Conservation (phyloP, 2,329 filamentous ascomycete genomes). For the Epichloe glyceriae region DNA sequence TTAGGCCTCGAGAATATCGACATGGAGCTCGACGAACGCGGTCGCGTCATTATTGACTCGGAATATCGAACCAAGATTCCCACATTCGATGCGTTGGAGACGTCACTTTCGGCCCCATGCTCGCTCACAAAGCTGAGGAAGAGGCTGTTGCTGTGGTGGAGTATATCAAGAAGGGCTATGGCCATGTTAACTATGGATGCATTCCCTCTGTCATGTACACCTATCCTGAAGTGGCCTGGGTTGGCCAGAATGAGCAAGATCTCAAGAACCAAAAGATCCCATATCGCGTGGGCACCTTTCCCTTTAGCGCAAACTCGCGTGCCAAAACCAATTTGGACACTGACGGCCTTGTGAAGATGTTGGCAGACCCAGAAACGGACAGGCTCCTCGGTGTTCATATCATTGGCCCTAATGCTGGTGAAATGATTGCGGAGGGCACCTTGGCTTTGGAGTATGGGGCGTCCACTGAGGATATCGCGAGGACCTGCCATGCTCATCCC, state of each 20-base stretch:
- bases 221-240: conserved; percentile 96
- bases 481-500: conserved; percentile 93
- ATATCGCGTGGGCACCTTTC: conserved; percentile 89
- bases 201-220: conserved; percentile 99
- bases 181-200: conserved; percentile 96
- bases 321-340: conserved; percentile 98
- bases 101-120: conserved; percentile 94
- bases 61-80: conserved; percentile 95
- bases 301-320: conserved; percentile 94
- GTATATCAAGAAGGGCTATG: conserved; percentile 95
- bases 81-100: conserved; percentile 97
- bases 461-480: conserved; percentile 83
- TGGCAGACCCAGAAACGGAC: conserved; percentile 92
- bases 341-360: conserved; percentile 93
- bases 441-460: conserved; percentile 94
- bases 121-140: conserved; percentile 98
- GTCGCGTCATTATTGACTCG: conserved; percentile 91
- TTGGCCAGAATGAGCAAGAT: conserved; percentile 93
- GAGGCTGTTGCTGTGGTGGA: conserved; percentile 90
- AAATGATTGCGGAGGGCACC: conserved; percentile 98
- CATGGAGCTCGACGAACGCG: conserved; percentile 81
- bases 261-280: conserved; percentile 80
- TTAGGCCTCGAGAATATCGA: conserved; percentile 91
- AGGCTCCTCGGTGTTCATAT: conserved; percentile 93
- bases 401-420: conserved; percentile 86